A percentile compares a stretch with the other conserved stretches of the same genome.
These are phyloP conservation scores for Solanum piurae DNA, from an alignment of 257 asterid species.

Conservation along the genomic window DNA sequence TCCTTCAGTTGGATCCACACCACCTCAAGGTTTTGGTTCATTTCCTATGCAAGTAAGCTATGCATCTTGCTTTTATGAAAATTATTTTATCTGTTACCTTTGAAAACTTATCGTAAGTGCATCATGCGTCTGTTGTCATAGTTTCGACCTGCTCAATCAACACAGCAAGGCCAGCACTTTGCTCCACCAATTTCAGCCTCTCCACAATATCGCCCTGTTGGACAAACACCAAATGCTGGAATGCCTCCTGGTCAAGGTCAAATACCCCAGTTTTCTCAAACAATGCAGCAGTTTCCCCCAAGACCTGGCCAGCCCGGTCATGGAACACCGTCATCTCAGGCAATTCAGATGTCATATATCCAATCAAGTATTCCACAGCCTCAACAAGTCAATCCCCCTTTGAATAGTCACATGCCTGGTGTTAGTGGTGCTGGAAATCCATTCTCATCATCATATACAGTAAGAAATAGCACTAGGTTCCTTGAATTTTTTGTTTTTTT, in stretches of 20 bases:
- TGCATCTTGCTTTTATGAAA: background rate
- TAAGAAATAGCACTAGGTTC: constrained; percentile 21
- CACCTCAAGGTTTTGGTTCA: constrained; percentile 49
- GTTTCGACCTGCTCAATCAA: constrained; percentile 56
- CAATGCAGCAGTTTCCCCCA: constrained; percentile 55
- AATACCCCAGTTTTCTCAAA: constrained; percentile 59
- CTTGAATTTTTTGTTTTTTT: constrained; percentile 3
- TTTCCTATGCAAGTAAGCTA: constrained; percentile 67
- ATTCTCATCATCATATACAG: constrained; percentile 55
- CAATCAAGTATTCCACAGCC: constrained; percentile 56
- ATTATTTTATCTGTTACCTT: background rate
- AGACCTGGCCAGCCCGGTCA: constrained; percentile 50
- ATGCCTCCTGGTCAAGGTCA: constrained; percentile 60
- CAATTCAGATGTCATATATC: constrained; percentile 21
- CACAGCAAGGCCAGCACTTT: constrained; percentile 54
- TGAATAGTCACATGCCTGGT: constrained; percentile 19
- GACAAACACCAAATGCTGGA: constrained; percentile 48
- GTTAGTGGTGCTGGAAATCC: constrained; percentile 42
- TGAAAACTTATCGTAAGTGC: background rate
- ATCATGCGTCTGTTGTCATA: constrained; percentile 24
- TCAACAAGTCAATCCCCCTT: constrained; percentile 32
- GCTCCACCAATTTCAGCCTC: constrained; percentile 32
- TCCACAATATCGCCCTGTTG: constrained; percentile 64
- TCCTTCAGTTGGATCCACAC: constrained; percentile 59
- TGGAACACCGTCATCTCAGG: constrained; percentile 37